These are phyloP conservation scores for Amanita polypyramis DNA, from an alignment of 768 basidiomycete genomes.

Conservation along the genomic window DNA sequence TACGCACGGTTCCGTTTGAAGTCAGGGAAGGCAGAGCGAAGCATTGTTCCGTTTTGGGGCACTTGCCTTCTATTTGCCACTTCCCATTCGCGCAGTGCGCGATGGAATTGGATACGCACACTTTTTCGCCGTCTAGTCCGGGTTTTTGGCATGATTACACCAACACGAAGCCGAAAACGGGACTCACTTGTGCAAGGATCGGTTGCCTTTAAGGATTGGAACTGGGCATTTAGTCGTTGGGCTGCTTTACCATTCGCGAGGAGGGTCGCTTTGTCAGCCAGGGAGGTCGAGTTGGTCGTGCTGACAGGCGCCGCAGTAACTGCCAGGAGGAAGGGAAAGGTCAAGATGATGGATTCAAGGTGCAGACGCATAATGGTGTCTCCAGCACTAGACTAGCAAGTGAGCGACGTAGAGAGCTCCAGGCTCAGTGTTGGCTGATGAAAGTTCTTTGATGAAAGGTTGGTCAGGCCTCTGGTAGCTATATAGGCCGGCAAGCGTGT, in stretches of 20 bases:
- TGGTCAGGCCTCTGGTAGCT: no score
- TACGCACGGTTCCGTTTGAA: constrained; percentile 34
- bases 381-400: background rate
- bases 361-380: background rate
- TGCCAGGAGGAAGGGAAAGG: constrained; percentile 13
- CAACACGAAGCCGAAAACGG: background rate
- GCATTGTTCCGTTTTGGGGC: constrained; percentile 28
- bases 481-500: no score
- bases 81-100: constrained; percentile 30
- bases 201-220: constrained; percentile 24
- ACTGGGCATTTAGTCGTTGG: constrained; percentile 39
- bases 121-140: constrained; percentile 28
- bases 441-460: background rate
- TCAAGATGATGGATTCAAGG: background rate
- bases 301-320: constrained; percentile 16
- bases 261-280: constrained; percentile 30
- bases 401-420: background rate
- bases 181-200: constrained; percentile 37
- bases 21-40: constrained; percentile 41
- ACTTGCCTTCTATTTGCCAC: constrained; percentile 38
- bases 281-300: constrained; percentile 22
- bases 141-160: background rate
- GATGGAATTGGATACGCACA: constrained; percentile 31
- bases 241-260: constrained; percentile 38
- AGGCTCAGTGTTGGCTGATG: background rate